Base-by-base conservation (phyloP, 306 rosid genomes). In the apple (Malus domestica) region DNA sequence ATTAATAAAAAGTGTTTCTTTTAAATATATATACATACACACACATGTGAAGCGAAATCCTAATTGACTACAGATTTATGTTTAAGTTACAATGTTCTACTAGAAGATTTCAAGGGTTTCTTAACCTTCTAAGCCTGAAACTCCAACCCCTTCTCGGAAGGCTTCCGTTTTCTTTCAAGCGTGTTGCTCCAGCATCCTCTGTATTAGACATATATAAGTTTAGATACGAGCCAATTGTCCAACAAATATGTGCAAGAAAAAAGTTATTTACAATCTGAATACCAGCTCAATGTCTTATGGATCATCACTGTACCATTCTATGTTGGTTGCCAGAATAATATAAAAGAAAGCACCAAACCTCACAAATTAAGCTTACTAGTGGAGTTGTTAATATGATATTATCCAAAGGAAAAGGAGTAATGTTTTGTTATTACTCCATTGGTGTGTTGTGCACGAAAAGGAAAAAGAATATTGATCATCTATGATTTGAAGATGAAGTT, bases 141-240 rank as follows among this genome's bases (percentile, higher is more conserved):
- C 78, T 89, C 98, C 83, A 93, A 78, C 76, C 90, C 92, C 82
- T 90, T 93, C 84, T 93, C 98, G 1, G 98, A 90, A n/a, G 96
- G 96, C 72, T 84, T 93, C 59, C 96, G 86, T 77, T 85, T 90
- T 77, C 98, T 83, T 87, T 93, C 80, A 86, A 8, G 44, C 84
- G 84, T 4, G 87, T 57, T 62, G 87, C 92, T 61, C 85, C 94
- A 58, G 89, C 79, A 57, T 88, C 97, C 76, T 91, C 97, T 81
- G 82, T 71, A 76, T 81, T n/a, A 77, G 25, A 67, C 22, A 79
- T 68, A 49, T 73, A 70, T 6, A 74, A 33, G n/a, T 42, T 60
- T 52, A 67, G 69, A 68, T 60, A 76, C 10, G 69, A 79, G 72
- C 52, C 68, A 68, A 71, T 11, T 64, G 38, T 55, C 27, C 25